phyloP scores from a whole-genome alignment of 2,329 filamentous ascomycete species.

The Diaporthe sp. region DNA sequence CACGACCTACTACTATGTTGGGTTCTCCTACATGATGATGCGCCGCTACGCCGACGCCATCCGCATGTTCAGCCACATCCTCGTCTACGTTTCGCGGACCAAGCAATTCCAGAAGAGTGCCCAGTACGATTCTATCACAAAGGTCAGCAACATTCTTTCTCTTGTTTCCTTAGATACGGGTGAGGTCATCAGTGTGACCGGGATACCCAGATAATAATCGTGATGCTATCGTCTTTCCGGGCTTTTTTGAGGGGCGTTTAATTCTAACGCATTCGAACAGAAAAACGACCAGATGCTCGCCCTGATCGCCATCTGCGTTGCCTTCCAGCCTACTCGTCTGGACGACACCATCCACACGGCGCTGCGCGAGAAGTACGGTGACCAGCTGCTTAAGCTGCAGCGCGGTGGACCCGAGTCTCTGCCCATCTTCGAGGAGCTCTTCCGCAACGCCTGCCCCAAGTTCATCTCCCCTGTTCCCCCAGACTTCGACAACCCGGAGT shows the following conservation, averaged over 20 bases:
- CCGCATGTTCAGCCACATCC: conserved; percentile 99
- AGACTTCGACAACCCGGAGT: conserved; percentile 95
- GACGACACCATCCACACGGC: conserved; percentile 99
- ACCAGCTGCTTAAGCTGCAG: conserved; percentile 97
- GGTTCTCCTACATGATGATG: conserved; percentile 99
- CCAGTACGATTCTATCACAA: conserved; percentile 97
- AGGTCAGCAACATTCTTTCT: conserved; percentile 55
- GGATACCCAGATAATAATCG: too few relatives aligned
- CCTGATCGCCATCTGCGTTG: conserved; percentile 97
- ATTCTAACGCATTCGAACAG: conserved; percentile 49
- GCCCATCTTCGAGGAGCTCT: conserved; percentile 97
- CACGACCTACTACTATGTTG: conserved; percentile 99
- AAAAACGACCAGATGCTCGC: conserved; percentile 99
- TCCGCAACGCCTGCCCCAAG: conserved; percentile 97
- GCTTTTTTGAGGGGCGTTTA: background rate
- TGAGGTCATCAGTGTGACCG: background rate
- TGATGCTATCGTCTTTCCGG: background rate
- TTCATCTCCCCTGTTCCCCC: conserved; percentile 98
- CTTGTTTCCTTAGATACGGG: background rate
- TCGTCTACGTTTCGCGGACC: conserved; percentile 97
- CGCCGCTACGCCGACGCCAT: conserved; percentile 99
- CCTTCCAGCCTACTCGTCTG: conserved; percentile 95
- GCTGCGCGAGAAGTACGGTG: conserved; percentile 98
- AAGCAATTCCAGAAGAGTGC: conserved; percentile 99
- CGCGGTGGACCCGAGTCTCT: conserved; percentile 95